phyloP scores from a whole-genome alignment of 2,329 filamentous ascomycete genomes.

The Cercospora zeina region DNA sequence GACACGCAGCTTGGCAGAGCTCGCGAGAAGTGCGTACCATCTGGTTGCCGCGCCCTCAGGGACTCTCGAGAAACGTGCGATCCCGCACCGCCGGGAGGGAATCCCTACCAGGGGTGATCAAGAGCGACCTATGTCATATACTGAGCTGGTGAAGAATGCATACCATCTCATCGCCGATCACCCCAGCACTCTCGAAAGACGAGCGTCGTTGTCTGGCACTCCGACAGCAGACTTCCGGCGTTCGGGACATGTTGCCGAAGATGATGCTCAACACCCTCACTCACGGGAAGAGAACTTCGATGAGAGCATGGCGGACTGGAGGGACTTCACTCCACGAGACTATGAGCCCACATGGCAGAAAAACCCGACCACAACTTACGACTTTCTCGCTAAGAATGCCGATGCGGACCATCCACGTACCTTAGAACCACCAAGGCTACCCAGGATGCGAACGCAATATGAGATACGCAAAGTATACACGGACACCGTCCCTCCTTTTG shows the following conservation, averaged over 20 bases:
- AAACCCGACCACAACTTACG: too few relatives aligned
- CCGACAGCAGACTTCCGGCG: too few relatives aligned
- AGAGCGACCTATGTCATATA: background rate
- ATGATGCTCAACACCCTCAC: background rate
- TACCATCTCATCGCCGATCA: constrained; percentile 15
- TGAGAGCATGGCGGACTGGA: too few relatives aligned
- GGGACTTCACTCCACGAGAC: too few relatives aligned
- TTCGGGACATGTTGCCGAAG: background rate
- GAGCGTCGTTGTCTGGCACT: background rate
- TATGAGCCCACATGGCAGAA: too few relatives aligned
- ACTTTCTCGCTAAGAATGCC: background rate
- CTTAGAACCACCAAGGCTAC: background rate
- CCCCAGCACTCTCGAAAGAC: background rate
- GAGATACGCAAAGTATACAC: background rate
- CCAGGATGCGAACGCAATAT: background rate
- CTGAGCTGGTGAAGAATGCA: constrained; percentile 12
- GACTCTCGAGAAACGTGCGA: constrained; percentile 5
- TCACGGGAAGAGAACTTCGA: too few relatives aligned
- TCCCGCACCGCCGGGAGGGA: background rate
- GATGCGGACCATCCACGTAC: background rate
- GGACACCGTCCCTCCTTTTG: background rate
- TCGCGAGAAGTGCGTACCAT: constrained; percentile 9
- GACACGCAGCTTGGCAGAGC: constrained; percentile 3
- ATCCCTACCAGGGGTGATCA: background rate
- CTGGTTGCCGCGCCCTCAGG: constrained; percentile 5